These are phyloP conservation scores for Thermomyces lanuginosus DNA, from an alignment of 2,329 filamentous ascomycete genomes.

Conservation along the genomic window DNA sequence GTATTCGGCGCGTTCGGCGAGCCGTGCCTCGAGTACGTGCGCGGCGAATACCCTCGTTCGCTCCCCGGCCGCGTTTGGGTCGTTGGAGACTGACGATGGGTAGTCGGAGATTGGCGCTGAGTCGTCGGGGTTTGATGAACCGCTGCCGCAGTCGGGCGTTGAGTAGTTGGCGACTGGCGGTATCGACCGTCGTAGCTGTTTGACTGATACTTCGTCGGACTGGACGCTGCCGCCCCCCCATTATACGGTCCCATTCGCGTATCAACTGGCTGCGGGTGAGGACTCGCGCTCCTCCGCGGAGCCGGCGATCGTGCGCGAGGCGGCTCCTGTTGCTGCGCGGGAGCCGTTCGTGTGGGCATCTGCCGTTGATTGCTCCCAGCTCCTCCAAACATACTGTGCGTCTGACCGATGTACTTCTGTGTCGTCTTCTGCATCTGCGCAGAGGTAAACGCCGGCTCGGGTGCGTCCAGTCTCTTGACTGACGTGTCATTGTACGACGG, in stretches of 20 bases:
- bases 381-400: slow-evolving; percentile 54
- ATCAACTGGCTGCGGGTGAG: slow-evolving; percentile 14
- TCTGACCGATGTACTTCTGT: slow-evolving; percentile 71
- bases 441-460: slow-evolving; percentile 79
- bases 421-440: slow-evolving; percentile 92
- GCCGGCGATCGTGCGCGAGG: slow-evolving; percentile 45
- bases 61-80: slow-evolving; percentile 16
- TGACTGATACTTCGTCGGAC: slow-evolving; percentile 30
- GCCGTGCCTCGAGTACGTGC: slow-evolving; percentile 22
- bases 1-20: slow-evolving; percentile 22
- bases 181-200: slow-evolving; percentile 25
- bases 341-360: slow-evolving; percentile 39
- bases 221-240: slow-evolving; percentile 20
- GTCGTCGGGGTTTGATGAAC: too few relatives aligned
- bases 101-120: too few relatives aligned
- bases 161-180: slow-evolving; percentile 20
- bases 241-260: slow-evolving; percentile 26
- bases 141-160: too few relatives aligned
- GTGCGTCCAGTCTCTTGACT: slow-evolving; percentile 67
- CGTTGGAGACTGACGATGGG: too few relatives aligned
- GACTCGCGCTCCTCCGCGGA: slow-evolving; percentile 22
- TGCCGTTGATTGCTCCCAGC: slow-evolving; percentile 34
- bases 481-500: slow-evolving; percentile 66
- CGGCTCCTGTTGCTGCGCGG: slow-evolving; percentile 19
- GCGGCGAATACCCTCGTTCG: slow-evolving; percentile 29